These are phyloP conservation scores for Irpex rosettiformis DNA, from an alignment of 1,284 basidiomycete species.

Conservation along the genomic window DNA sequence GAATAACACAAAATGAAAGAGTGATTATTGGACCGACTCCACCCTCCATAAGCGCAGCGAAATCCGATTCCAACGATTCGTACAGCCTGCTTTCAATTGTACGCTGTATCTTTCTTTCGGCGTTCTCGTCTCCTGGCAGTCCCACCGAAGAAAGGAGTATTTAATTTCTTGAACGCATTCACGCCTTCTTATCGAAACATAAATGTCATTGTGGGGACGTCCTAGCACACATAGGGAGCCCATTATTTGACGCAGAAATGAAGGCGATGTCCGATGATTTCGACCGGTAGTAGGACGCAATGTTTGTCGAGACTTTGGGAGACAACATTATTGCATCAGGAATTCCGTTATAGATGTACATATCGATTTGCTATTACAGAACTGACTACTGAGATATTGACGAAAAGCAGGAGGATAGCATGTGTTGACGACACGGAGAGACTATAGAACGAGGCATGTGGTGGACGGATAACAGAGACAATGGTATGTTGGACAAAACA, in stretches of 20 bases:
- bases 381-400: conserved; percentile 9
- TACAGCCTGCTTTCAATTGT: neutral
- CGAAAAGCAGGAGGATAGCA: conserved; percentile 7
- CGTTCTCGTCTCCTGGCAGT: neutral
- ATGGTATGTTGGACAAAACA: neutral
- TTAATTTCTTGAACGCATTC: neutral
- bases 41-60: neutral
- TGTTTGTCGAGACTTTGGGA: too few species aligned
- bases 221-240: neutral
- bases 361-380: conserved; percentile 20
- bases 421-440: conserved; percentile 1
- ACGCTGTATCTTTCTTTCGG: neutral
- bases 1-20: neutral
- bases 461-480: conserved; percentile 1
- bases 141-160: too few species aligned
- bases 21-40: neutral
- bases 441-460: conserved; percentile 14
- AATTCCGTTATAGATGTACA: conserved; percentile 15
- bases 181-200: neutral
- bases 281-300: too few species aligned
- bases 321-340: conserved; percentile 7
- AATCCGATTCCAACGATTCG: neutral
- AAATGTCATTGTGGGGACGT: neutral
- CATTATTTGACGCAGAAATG: neutral
- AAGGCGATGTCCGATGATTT: too few species aligned